These are phyloP conservation scores for Dryas alaskensis DNA, from an alignment of 306 rosid genomes.

Conservation along the genomic window DNA sequence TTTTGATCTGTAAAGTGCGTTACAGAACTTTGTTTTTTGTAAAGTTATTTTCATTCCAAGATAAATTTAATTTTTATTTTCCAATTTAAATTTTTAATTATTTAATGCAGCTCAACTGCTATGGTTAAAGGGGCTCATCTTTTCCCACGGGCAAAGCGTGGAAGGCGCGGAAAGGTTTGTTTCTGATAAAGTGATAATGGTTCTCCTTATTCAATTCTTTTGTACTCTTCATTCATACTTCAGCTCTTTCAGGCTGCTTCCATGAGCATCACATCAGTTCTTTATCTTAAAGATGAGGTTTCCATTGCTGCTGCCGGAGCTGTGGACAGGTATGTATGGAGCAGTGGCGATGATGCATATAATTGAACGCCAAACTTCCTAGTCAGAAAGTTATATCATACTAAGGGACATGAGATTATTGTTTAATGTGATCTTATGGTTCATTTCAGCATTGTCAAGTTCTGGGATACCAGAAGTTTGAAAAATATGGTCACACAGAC, in stretches of 20 bases:
- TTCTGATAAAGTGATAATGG: conserved; percentile 22
- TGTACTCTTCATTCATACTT: conserved; percentile 22
- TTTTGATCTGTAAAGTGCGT: conserved; percentile 3
- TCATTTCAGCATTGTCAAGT: conserved; percentile 70
- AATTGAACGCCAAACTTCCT: not conserved
- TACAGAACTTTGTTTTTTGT: not conserved
- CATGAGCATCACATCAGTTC: conserved; percentile 89
- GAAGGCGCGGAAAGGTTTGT: conserved; percentile 69
- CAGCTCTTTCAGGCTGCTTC: conserved; percentile 62
- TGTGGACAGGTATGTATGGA: conserved; percentile 63
- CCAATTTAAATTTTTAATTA: not conserved
- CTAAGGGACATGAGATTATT: conserved; percentile 4
- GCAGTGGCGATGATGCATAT: not conserved
- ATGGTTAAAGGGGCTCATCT: conserved; percentile 70
- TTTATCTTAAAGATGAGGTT: conserved; percentile 78
- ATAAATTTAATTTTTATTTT: not conserved
- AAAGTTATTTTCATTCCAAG: not conserved
- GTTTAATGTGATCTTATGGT: conserved; percentile 17
- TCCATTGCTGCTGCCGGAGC: conserved; percentile 93
- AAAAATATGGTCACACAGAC: conserved; percentile 55
- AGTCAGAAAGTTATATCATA: not conserved
- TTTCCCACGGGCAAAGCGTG: conserved; percentile 51
- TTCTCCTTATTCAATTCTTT: not conserved
- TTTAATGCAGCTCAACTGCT: conserved; percentile 57
- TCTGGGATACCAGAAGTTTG: conserved; percentile 90